Evolutionary conservation across 805 yeast species (phyloP), one percentile per base, ranked within the genome.

Genomic region (Hyphopichia homilentoma): DNA sequence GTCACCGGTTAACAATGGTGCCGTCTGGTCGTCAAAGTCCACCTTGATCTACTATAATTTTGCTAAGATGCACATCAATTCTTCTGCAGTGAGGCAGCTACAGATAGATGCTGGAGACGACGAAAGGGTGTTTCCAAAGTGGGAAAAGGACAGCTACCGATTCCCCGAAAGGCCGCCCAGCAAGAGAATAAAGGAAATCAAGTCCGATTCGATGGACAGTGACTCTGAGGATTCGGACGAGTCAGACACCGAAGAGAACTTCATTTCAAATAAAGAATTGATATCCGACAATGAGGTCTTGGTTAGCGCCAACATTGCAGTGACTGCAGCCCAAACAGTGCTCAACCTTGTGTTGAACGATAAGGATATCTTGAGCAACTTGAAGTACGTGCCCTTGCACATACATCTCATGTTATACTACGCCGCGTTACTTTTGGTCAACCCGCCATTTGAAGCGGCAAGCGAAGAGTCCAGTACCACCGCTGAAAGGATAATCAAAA

Each of bases 61-160:
- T 62, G 88, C 88, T 21, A 77, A 79, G 46, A 77, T 81, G 83
- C 82, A 80, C 49, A 75, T 81, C 20, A 81, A 81, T 48, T 77
- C 74, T 12, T 35, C 61, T 4, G 71, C 74, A 3, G 73, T 74
- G 5, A 50, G 77, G 21, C 61, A 59, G 23, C 52, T 71, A 11
- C 70, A 54, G 25, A 39, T 48, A 3, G 48, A 59, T 21, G 47
- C 58, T 2, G 40, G 27, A 21, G 44, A 42, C 24, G 62, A 60
- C 35, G 56, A 42, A 7, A 36, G 39, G 8, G 42, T 48, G 30
- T 45, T 65, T 11, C 71, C 71, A 1, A 60, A 54, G 25, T 58
- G 68, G 61, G 45, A 55, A 14, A 21, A 22, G 9, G n/a, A n/a
- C n/a, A n/a, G n/a, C n/a, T n/a, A n/a, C n/a, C n/a, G n/a, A n/a